Conservation (phyloP, 495 filamentous ascomycete species). For the Penicillium maclennaniae region DNA sequence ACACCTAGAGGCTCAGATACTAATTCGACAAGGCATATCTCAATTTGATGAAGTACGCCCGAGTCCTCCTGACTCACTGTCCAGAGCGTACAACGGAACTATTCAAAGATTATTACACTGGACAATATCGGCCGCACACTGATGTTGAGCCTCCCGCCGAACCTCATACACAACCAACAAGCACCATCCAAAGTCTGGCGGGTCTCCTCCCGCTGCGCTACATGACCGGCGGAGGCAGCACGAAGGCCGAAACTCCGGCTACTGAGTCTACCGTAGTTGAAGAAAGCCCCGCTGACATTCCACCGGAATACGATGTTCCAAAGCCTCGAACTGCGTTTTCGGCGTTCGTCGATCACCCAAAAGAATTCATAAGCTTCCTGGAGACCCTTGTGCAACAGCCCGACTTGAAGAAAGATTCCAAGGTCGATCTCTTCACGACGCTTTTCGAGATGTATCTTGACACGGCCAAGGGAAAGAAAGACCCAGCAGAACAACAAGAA, state of each 20-base stretch:
- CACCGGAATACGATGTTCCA: constrained; percentile 49
- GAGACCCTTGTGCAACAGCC: constrained; percentile 75
- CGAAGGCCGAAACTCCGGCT: constrained; percentile 38
- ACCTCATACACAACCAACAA: constrained; percentile 55
- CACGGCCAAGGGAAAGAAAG: constrained; percentile 70
- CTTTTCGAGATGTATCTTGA: constrained; percentile 98
- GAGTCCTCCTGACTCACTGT: constrained; percentile 82
- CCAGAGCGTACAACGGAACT: constrained; percentile 73
- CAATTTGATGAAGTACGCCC: constrained; percentile 92
- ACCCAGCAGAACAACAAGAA: constrained; percentile 59
- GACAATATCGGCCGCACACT: constrained; percentile 70
- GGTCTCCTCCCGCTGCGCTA: constrained; percentile 82
- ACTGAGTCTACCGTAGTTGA: constrained; percentile 25
- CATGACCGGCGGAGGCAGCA: constrained; percentile 58
- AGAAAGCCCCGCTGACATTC: constrained; percentile 16
- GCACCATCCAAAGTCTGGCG: constrained; percentile 75
- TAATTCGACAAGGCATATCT: constrained; percentile 61
- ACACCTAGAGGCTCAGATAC: neutral
- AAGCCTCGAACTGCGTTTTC: constrained; percentile 91
- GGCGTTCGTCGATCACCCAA: constrained; percentile 89
- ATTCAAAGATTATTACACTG: constrained; percentile 92
- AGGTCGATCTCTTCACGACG: constrained; percentile 86
- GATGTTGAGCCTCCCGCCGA: constrained; percentile 52
- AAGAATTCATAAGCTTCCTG: constrained; percentile 85
- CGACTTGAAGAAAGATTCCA: constrained; percentile 63